Conservation (phyloP, 2,329 filamentous ascomycete genomes). For the Boeremia exigua region DNA sequence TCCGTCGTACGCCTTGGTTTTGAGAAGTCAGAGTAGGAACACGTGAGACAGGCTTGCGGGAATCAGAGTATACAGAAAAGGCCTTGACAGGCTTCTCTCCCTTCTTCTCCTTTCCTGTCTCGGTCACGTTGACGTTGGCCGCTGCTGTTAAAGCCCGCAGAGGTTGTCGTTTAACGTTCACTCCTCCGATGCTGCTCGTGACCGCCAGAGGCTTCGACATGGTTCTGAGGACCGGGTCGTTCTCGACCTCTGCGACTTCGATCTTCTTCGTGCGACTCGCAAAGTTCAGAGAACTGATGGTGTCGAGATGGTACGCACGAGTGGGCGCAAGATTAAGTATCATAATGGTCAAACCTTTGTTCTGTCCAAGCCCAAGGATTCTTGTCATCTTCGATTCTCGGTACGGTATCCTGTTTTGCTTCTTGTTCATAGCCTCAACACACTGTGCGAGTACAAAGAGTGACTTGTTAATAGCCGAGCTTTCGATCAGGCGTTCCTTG, state of each 20-base stretch:
- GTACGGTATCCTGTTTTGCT: constrained; percentile 81
- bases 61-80: constrained; percentile 85
- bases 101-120: constrained; percentile 58
- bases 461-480: constrained; percentile 96
- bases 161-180: constrained; percentile 70
- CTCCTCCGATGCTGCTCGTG: constrained; percentile 42
- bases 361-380: constrained; percentile 89
- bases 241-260: constrained; percentile 93
- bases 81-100: constrained; percentile 77
- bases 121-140: constrained; percentile 73
- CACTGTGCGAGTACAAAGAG: constrained; percentile 94
- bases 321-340: constrained; percentile 91
- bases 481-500: constrained; percentile 91
- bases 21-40: constrained; percentile 39
- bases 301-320: constrained; percentile 92
- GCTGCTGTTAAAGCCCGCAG: constrained; percentile 77
- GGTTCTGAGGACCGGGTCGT: constrained; percentile 78
- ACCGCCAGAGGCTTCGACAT: constrained; percentile 48
- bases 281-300: constrained; percentile 90
- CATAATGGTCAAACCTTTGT: constrained; percentile 95
- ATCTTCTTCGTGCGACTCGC: constrained; percentile 96
- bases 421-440: constrained; percentile 88
- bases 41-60: constrained; percentile 37
- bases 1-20: constrained; percentile 43
- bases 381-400: constrained; percentile 97